phyloP scores from a whole-genome alignment of 2,329 filamentous ascomycete genomes.

The Aspergillus sp. region DNA sequence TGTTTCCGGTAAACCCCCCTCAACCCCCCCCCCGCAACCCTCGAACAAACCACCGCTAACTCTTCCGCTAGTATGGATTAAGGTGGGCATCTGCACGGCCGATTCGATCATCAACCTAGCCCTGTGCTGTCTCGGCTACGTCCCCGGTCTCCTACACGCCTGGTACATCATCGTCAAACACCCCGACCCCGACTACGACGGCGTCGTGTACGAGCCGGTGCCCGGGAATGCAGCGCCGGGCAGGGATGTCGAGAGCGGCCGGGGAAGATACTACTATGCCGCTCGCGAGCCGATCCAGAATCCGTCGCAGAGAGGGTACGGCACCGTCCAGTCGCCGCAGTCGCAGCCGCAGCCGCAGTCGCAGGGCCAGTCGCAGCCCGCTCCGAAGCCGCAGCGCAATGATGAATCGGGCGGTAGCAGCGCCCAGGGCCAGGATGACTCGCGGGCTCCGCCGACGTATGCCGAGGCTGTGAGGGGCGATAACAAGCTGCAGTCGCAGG shows the following conservation, averaged over 20 bases:
- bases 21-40: slow-evolving; percentile 2
- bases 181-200: slow-evolving; percentile 62
- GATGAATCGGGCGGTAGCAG: slow-evolving; percentile 20
- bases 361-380: slow-evolving; percentile 7
- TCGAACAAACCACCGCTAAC: slow-evolving; percentile 20
- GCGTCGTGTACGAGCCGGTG: slow-evolving; percentile 53
- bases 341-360: slow-evolving; percentile 10
- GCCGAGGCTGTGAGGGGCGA: slow-evolving; percentile 83
- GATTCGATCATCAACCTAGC: slow-evolving; percentile 94
- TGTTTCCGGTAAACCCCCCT: slow-evolving; percentile 41
- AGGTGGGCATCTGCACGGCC: slow-evolving; percentile 81
- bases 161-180: slow-evolving; percentile 97
- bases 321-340: slow-evolving; percentile 28
- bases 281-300: slow-evolving; percentile 38
- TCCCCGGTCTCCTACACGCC: slow-evolving; percentile 84
- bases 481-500: slow-evolving; percentile 71
- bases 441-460: slow-evolving; percentile 65
- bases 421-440: slow-evolving; percentile 25
- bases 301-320: slow-evolving; percentile 27
- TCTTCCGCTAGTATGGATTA: slow-evolving; percentile 72
- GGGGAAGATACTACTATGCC: slow-evolving; percentile 71
- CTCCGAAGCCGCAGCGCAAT: slow-evolving; percentile 15
- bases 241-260: slow-evolving; percentile 31
- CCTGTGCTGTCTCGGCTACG: slow-evolving; percentile 66
- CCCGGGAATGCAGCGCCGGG: slow-evolving; percentile 44